Base-by-base conservation (phyloP, 495 filamentous ascomycete genomes). In the Jackrogersella minutella region DNA sequence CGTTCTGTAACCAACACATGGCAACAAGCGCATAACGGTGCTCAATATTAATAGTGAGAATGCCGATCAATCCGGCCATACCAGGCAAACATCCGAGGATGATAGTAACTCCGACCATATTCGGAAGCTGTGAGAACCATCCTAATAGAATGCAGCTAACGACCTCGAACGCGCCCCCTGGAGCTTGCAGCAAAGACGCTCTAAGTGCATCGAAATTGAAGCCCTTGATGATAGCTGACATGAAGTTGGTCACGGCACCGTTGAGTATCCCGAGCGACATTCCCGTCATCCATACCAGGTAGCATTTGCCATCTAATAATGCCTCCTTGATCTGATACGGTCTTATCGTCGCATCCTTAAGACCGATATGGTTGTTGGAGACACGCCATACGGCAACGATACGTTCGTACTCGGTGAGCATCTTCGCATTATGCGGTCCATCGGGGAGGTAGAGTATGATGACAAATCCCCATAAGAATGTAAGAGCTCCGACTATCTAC, bases 1-100 rank as follows among this genome's bases (percentile, higher is more conserved):
- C 71, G 34, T 75, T 75, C 46, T 81, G 76, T 4, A 87, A 62
- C 84, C 84, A 87, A 21, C 78, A 80, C 66, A 82, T 84, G 40
- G 78, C 84, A 24, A 85, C 80, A 3, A 87, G 75, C 5, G 76
- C 79, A 73, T 77, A 85, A 16, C 79, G 78, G 30, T 84, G 78
- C 22, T 81, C 71, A 4, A 83, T 69, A 22, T 64, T 16, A 26
- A 72, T 72, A 40, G 65, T 69, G 4, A 72, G 51, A 40, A 72
- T 64, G 13, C 69, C 69, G 5, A 69, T 53, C 14, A 72, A 62
- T 5, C 53, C 69, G 4, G 57, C 69, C 47, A 72, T 69, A 3
- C 60, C 51, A 33, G 61, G 65, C 17, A 72, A 30, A 13, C 69
- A 72, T 3, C 69, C 65, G 30, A 72, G 2, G 6, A 74, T 54